Percentiles rank a stretch among this genome's conserved stretches.
Conservation (phyloP, 139 green algal genomes). For the Nannochloris sp. region DNA sequence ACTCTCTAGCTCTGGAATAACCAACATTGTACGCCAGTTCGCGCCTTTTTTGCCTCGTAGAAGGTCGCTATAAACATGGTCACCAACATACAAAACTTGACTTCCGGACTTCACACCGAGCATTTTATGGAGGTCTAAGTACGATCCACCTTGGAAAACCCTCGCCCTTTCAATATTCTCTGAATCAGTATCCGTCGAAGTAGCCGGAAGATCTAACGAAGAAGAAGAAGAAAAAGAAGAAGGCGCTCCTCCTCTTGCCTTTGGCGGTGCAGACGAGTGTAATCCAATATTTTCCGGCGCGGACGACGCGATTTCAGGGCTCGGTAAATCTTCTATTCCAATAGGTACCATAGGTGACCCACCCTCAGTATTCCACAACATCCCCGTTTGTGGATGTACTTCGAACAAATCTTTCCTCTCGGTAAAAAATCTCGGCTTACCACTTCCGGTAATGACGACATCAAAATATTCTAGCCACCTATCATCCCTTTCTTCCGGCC, state of each 20-base stretch:
- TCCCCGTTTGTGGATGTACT: constrained; percentile 44
- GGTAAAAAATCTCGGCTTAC: constrained; percentile 76
- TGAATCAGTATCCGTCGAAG: background rate
- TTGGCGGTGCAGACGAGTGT: constrained; percentile 13
- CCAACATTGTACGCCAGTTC: constrained; percentile 95
- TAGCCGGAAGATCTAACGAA: background rate
- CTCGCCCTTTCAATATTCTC: constrained; percentile 1
- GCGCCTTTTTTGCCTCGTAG: constrained; percentile 72
- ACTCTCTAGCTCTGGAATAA: constrained; percentile 87
- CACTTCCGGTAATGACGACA: constrained; percentile 69
- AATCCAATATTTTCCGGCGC: background rate
- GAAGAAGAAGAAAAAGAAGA: background rate
- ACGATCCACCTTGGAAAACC: constrained; percentile 70
- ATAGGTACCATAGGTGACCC: constrained; percentile 79
- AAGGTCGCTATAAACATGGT: constrained; percentile 89
- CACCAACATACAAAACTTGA: constrained; percentile 60
- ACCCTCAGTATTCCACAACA: constrained; percentile 82
- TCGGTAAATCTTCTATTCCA: constrained; percentile 60
- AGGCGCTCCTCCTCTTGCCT: background rate
- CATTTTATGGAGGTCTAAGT: constrained; percentile 86
- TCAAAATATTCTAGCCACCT: constrained; percentile 92
- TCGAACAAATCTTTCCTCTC: constrained; percentile 56
- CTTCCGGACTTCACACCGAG: constrained; percentile 58
- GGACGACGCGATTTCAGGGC: constrained; percentile 6
- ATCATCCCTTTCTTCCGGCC: constrained; percentile 22